Evolutionary conservation across 2,329 filamentous ascomycete genomes (phyloP).

Genomic region (Talaromyces sp.): DNA sequence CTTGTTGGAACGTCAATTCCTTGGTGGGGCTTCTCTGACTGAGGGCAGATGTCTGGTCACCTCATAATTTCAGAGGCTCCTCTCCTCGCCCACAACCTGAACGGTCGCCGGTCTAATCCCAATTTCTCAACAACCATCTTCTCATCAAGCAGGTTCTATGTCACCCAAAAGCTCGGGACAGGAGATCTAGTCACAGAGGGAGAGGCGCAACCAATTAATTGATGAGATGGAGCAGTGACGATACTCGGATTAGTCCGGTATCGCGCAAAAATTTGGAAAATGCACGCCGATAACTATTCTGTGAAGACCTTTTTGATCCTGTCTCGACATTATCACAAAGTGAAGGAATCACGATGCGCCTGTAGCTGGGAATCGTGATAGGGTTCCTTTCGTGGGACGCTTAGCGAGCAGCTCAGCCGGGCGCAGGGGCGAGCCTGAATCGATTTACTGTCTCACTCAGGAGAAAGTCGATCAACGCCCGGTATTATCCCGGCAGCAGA

Average conservation of each 20-base stretch:
- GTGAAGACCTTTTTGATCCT: neutral
- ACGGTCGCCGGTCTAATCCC: neutral
- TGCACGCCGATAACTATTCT: neutral
- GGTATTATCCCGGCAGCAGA: neutral
- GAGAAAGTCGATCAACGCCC: neutral
- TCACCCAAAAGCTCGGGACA: neutral
- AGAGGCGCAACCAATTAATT: neutral
- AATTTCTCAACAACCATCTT: neutral
- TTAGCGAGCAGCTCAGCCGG: neutral
- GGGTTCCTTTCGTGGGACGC: neutral
- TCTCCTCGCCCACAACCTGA: neutral
- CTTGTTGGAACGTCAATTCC: no score
- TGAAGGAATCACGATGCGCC: neutral
- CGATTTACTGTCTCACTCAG: neutral
- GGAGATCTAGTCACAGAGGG: neutral
- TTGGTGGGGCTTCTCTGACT: no score
- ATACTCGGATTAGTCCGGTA: neutral
- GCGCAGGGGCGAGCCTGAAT: neutral
- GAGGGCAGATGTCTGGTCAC: no score
- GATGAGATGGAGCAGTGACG: neutral
- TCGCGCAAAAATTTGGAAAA: neutral
- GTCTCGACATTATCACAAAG: neutral
- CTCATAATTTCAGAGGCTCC: neutral
- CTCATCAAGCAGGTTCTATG: neutral
- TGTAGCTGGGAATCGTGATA: neutral